Evolutionary conservation across 2,329 filamentous ascomycete genomes (phyloP), one percentile per base, ranked within the genome.

Genomic region (Ampelomyces quisqualis): DNA sequence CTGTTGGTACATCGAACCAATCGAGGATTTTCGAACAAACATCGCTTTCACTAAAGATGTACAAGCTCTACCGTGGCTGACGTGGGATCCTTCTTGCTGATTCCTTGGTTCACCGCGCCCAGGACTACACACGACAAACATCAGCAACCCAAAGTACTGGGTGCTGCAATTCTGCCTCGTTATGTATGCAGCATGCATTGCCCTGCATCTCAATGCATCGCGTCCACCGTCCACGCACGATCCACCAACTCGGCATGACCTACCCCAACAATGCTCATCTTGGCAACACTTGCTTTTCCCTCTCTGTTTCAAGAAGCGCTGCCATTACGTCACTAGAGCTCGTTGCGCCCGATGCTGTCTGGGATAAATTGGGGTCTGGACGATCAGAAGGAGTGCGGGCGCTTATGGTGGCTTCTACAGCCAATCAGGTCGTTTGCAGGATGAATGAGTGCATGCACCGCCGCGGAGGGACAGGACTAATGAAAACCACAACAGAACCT

Each of bases 31-130:
- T 17, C 9, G 30, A 35, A 11, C 11, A 13, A 29, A 31, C 15
- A 28, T 17, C 31, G 38, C 36, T 17, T 20, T 18, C 27, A 31
- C 23, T 15, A 19, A 6, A 40, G 17, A 37, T 26, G 34, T 32
- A 34, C 31, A 35, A 37, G 24, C 14, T 11, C 27, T 45, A 37
- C 35, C 36, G 43, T 49, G 50, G 59, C 59, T 62, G 53, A 62
- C 59, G 58, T 62, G 57, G 46, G 58, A 58, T 47, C 34, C 28
- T 37, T 31, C 45, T 10, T 44, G 45, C 40, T 47, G 33, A 29
- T 40, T 45, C 23, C 17, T 17, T 38, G 18, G 14, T 40, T 35
- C 24, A 35, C 38, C 24, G 18, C 24, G 26, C 21, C 31, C 31
- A 14, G 32, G 27, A 34, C 40, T 34, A 24, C 17, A 32, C n/a